Conservation (phyloP, 2,329 filamentous ascomycete species). For the Sordariomycetes sp. region DNA sequence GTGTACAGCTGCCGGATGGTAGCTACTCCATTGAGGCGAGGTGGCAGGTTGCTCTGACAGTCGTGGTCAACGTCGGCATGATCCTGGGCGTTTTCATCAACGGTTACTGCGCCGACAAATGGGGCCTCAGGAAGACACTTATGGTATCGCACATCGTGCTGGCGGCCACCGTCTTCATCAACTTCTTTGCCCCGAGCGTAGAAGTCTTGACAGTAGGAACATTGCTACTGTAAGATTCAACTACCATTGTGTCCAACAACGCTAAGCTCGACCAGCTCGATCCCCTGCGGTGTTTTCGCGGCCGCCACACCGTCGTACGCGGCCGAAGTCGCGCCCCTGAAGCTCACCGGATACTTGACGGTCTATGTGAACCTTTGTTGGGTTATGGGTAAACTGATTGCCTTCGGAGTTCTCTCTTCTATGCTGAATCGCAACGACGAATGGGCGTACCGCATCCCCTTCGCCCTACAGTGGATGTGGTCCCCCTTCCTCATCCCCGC, state of each 20-base stretch:
- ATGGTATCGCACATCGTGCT: constrained; percentile 30
- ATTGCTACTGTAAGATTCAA: too few relatives aligned
- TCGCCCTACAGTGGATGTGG: constrained; percentile 30
- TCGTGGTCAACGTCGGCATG: constrained; percentile 22
- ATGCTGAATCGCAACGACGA: constrained; percentile 20
- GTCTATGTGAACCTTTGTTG: constrained; percentile 35
- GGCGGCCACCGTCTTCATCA: constrained; percentile 34
- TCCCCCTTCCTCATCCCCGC: constrained; percentile 21
- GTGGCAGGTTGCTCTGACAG: too few relatives aligned
- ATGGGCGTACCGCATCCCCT: constrained; percentile 29
- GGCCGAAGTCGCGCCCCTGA: constrained; percentile 30
- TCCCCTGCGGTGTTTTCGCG: constrained; percentile 35
- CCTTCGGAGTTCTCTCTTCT: constrained; percentile 28
- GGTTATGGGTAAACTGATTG: constrained; percentile 31
- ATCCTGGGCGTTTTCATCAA: constrained; percentile 30
- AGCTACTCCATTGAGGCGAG: too few relatives aligned
- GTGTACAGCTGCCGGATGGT: constrained; percentile 30
- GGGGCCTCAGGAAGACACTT: constrained; percentile 34
- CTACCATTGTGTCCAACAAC: too few relatives aligned
- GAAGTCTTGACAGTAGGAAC: constrained; percentile 32
- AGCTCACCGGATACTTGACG: constrained; percentile 31
- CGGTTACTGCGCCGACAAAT: constrained; percentile 29
- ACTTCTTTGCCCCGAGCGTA: constrained; percentile 36
- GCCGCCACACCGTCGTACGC: constrained; percentile 32
- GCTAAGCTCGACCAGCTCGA: too few relatives aligned